phyloP scores from a whole-genome alignment of 1,139 yeast genomes.

The Saccharomycopsis hybrid region DNA sequence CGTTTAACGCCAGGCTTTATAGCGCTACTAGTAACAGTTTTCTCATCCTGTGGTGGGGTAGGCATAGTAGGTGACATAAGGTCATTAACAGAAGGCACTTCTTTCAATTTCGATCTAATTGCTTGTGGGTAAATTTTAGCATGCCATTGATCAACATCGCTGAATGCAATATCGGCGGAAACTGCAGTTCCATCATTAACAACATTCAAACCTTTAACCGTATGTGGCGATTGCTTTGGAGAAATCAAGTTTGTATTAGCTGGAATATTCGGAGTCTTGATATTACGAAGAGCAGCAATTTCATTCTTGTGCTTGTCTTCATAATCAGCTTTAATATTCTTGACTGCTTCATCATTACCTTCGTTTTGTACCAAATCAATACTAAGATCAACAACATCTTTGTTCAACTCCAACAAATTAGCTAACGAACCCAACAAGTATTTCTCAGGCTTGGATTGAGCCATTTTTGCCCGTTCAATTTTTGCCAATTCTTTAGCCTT shows the following conservation, averaged over 20 bases:
- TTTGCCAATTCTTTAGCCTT: conserved; percentile 8
- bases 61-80: conserved; percentile 19
- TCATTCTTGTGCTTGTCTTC: conserved; percentile 8
- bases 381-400: conserved; percentile 13
- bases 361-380: conserved; percentile 10
- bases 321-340: conserved; percentile 2
- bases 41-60: conserved; percentile 21
- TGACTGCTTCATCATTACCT: conserved; percentile 8
- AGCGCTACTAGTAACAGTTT: not conserved
- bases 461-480: conserved; percentile 6
- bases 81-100: conserved; percentile 30
- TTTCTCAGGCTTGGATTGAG: conserved; percentile 13
- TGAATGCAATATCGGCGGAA: not conserved
- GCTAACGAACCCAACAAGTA: conserved; percentile 18
- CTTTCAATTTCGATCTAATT: conserved; percentile 38
- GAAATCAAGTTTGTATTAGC: conserved; percentile 5
- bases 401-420: conserved; percentile 15
- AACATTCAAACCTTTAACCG: not conserved
- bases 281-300: not conserved
- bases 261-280: conserved; percentile 5
- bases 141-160: conserved; percentile 12
- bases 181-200: conserved; percentile 15
- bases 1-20: conserved; percentile 1
- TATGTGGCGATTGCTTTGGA: conserved; percentile 16
- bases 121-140: conserved; percentile 37